Percentiles rank a stretch among this genome's conserved stretches.
These are phyloP conservation scores for Hypomyces rosellus DNA, from an alignment of 2,329 filamentous ascomycete genomes.

Conservation along the genomic window DNA sequence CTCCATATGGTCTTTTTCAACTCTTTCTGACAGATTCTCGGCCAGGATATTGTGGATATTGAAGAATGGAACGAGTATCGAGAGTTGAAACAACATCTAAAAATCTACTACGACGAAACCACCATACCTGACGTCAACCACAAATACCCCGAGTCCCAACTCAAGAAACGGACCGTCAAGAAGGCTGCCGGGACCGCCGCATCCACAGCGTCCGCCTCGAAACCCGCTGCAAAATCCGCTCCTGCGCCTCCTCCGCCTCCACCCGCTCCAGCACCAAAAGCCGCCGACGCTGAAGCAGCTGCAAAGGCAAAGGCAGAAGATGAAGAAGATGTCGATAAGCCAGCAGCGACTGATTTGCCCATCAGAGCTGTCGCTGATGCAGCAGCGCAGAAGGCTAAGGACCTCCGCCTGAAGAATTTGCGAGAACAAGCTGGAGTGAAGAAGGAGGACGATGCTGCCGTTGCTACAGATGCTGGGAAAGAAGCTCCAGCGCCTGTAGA, in stretches of 20 bases:
- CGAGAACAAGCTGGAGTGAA: constrained; percentile 49
- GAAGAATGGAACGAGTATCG: constrained; percentile 99
- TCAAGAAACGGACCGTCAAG: constrained; percentile 21
- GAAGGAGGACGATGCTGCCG: constrained; percentile 12
- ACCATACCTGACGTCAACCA: constrained; percentile 52
- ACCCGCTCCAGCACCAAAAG: constrained; percentile 11
- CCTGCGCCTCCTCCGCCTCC: constrained; percentile 20
- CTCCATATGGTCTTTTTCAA: not conserved
- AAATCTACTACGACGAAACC: constrained; percentile 57
- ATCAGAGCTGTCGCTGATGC: constrained; percentile 57
- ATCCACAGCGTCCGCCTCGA: constrained; percentile 18
- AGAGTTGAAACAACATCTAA: constrained; percentile 83
- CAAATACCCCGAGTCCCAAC: constrained; percentile 38
- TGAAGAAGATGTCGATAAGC: constrained; percentile 6
- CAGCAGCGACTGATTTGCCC: constrained; percentile 31
- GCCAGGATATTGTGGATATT: constrained; percentile 81
- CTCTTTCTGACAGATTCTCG: not conserved
- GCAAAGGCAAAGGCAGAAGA: constrained; percentile 18
- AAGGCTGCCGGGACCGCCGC: constrained; percentile 18
- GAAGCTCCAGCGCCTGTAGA: not conserved
- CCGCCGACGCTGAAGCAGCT: constrained; percentile 1
- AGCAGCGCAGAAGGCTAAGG: constrained; percentile 57
- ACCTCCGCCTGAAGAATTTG: constrained; percentile 47
- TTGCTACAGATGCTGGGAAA: not conserved
- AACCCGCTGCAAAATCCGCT: constrained; percentile 16